Base-by-base conservation (phyloP, 1,139 yeast species). In the Geotrichum reessii region DNA sequence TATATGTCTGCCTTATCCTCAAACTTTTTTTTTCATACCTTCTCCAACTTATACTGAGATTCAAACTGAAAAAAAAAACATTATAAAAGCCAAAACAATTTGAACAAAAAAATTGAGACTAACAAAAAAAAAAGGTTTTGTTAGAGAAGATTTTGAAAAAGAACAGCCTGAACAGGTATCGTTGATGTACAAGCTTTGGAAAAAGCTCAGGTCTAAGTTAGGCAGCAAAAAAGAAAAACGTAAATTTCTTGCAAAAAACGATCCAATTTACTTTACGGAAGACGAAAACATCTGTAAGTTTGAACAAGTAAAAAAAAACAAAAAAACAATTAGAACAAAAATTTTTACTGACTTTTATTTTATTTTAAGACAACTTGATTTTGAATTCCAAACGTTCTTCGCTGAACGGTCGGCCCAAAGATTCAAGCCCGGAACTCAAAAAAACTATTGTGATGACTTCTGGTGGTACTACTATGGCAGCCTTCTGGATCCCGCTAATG, bases 401-500 rank as follows among this genome's bases (percentile, higher is more conserved):
- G 24, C 25, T 14, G 12, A 40, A 21, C 17, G 42, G 24, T n/a
- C 25, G 27, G 24, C 25, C 19, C 42, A 22, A 55, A 50, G 19
- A 14, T 17, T 22, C n/a, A 17, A 49, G 14, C n/a, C 12, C 37
- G 17, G 49, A 44, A 5, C 27, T 40, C n/a, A 44, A 21, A 31
- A 46, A 47, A 52, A 48, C n/a, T 40, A 33, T 31, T 47, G 31
- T 31, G 17, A 37, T 33, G 31, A 33, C 50, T 17, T 59, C 62
- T 47, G 57, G 60, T 14, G 62, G 56, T 19, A 52, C 49, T 21
- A 24, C 42, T 11, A 50, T 59, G 55, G 59, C 58, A 3, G 53
- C 57, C 11, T 59, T 53, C 21, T 59, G 62, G 62, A 50, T 57
- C 44, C 62, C 62, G 7, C 47, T 59, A 14, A 47, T 55, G 53